Conservation (phyloP, 306 rosid genomes). For the Bauhinia variegata region DNA sequence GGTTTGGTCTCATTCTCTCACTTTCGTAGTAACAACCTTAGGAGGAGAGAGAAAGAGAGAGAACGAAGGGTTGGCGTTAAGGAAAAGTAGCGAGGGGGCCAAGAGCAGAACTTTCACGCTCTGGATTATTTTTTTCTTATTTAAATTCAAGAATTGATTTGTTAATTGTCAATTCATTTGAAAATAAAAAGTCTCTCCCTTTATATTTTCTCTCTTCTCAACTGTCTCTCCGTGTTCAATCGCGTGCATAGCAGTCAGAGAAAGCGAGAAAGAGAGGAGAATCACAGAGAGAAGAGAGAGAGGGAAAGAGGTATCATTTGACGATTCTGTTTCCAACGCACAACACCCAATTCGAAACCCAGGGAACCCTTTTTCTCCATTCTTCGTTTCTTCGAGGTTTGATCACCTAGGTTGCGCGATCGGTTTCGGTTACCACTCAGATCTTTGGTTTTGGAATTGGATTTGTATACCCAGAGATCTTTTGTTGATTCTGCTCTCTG, state of each 20-base stretch:
- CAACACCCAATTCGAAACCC: background rate
- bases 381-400: conserved; percentile 27
- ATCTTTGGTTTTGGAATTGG: conserved; percentile 36
- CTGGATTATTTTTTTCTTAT: background rate
- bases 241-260: conserved; percentile 64
- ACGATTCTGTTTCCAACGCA: conserved; percentile 23
- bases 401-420: conserved; percentile 34
- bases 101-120: conserved; percentile 24
- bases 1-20: conserved; percentile 27
- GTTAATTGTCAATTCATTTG: too few relatives aligned
- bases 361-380: conserved; percentile 28
- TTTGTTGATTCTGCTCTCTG: conserved; percentile 32
- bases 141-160: too few relatives aligned
- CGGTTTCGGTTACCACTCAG: conserved; percentile 36
- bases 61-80: background rate
- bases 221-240: conserved; percentile 83
- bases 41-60: background rate
- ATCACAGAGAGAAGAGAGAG: conserved; percentile 23
- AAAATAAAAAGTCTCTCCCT: conserved; percentile 30
- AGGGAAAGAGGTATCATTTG: conserved; percentile 22
- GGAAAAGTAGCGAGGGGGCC: conserved; percentile 1
- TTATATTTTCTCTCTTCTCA: conserved; percentile 47
- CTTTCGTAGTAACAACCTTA: background rate
- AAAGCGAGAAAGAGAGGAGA: conserved; percentile 43
- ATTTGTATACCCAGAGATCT: conserved; percentile 27